A percentile compares a stretch with the other conserved stretches of the same genome.
Conservation (phyloP, 306 rosid species). For the Ceratonia siliqua region DNA sequence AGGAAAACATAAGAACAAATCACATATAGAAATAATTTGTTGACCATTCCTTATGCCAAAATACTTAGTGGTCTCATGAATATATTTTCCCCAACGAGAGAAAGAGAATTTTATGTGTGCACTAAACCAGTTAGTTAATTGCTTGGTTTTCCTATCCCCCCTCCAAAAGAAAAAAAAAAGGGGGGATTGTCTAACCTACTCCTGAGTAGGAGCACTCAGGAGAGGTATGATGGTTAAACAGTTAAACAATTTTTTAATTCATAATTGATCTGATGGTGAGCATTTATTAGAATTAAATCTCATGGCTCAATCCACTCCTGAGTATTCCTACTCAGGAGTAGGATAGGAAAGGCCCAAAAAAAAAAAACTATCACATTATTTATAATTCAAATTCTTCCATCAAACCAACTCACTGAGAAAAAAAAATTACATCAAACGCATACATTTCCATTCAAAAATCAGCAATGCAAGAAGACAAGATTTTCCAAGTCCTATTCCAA, state of each 20-base stretch:
- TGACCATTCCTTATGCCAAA: not conserved
- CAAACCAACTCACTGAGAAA: not conserved
- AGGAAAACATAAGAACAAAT: conserved; percentile 3
- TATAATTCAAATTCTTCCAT: not conserved
- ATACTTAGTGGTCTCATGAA: not conserved
- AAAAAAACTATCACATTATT: not conserved
- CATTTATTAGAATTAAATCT: no score
- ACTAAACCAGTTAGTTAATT: no score
- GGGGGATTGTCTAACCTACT: no score
- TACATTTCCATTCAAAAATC: not conserved
- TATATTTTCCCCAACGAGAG: not conserved
- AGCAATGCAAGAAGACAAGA: not conserved
- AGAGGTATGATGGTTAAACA: no score
- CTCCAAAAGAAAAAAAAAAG: no score
- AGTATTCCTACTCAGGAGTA: no score
- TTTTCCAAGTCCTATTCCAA: conserved; percentile 1
- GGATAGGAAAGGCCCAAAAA: no score
- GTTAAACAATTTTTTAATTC: no score
- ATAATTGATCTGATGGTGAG: no score
- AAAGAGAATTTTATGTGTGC: not conserved
- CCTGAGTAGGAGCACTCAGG: no score
- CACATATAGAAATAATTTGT: not conserved
- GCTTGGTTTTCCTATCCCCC: not conserved
- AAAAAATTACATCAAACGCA: not conserved
- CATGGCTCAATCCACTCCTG: no score